These are phyloP conservation scores for Clavispora asparagi DNA, from an alignment of 805 yeast genomes.

Conservation along the genomic window DNA sequence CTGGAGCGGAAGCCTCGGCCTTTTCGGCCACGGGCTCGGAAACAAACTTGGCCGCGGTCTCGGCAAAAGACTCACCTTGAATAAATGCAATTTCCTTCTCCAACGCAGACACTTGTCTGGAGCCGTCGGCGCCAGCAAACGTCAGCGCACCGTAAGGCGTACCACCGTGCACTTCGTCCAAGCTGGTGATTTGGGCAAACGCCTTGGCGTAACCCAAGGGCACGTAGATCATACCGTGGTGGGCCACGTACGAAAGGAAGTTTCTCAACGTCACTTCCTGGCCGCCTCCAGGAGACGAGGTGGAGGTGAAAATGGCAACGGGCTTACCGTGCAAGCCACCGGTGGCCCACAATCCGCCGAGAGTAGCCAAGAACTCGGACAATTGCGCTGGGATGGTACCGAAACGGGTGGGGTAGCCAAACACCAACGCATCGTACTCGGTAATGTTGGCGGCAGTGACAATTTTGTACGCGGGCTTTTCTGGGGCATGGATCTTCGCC, in stretches of 20 bases:
- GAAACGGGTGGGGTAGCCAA: conserved; percentile 83
- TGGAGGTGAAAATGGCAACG: conserved; percentile 66
- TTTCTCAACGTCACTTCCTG: conserved; percentile 69
- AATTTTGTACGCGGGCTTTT: conserved; percentile 55
- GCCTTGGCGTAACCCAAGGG: conserved; percentile 70
- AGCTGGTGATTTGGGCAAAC: conserved; percentile 48
- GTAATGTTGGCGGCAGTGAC: conserved; percentile 55
- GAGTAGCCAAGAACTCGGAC: conserved; percentile 69
- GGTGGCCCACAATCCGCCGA: conserved; percentile 75
- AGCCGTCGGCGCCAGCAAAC: conserved; percentile 72
- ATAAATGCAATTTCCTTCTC: conserved; percentile 59
- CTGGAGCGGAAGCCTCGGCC: background rate
- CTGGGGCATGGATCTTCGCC: conserved; percentile 59
- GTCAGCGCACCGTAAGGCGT: conserved; percentile 88
- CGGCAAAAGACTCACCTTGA: conserved; percentile 63
- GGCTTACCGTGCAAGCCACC: conserved; percentile 73
- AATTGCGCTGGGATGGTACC: conserved; percentile 80
- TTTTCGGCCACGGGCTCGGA: background rate
- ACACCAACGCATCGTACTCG: conserved; percentile 72
- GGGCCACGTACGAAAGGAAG: conserved; percentile 59
- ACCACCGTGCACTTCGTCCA: conserved; percentile 71
- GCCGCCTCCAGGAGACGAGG: conserved; percentile 79
- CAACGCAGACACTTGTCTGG: conserved; percentile 57
- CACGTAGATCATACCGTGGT: conserved; percentile 76
- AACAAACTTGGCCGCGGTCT: conserved; percentile 22